These are phyloP conservation scores for Ophiorrhiza pumila DNA, from an alignment of 257 asterid genomes.

Conservation along the genomic window DNA sequence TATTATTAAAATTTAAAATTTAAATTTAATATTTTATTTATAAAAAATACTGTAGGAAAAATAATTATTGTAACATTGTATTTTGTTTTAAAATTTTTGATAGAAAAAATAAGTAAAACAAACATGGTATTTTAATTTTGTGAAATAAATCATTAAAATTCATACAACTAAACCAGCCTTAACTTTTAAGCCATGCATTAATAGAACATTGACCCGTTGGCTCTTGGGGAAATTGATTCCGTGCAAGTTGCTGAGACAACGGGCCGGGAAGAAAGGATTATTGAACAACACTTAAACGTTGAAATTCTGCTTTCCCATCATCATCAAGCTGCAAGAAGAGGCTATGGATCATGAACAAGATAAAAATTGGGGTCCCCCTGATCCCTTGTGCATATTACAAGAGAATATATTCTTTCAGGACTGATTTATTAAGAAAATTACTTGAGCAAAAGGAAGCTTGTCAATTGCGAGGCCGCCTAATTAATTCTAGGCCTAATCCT, in stretches of 20 bases:
- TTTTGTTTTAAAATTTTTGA: no score
- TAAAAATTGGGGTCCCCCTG: constrained; percentile 10
- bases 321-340: background rate
- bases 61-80: no score
- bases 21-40: no score
- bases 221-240: background rate
- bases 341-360: background rate
- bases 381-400: background rate
- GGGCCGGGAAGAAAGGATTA: background rate
- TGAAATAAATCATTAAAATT: no score
- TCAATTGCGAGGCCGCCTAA: background rate
- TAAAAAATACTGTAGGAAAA: no score
- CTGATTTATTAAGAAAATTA: background rate
- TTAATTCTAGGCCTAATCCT: background rate
- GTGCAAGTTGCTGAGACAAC: background rate
- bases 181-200: background rate
- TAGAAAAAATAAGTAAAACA: no score
- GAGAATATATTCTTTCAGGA: constrained; percentile 15
- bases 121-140: no score
- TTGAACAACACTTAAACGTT: background rate
- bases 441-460: background rate
- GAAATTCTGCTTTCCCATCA: background rate
- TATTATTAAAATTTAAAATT: no score
- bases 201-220: background rate
- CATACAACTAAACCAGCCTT: no score